Conservation (phyloP, 106 monocot genomes). For the Apostasia shenzhenica region DNA sequence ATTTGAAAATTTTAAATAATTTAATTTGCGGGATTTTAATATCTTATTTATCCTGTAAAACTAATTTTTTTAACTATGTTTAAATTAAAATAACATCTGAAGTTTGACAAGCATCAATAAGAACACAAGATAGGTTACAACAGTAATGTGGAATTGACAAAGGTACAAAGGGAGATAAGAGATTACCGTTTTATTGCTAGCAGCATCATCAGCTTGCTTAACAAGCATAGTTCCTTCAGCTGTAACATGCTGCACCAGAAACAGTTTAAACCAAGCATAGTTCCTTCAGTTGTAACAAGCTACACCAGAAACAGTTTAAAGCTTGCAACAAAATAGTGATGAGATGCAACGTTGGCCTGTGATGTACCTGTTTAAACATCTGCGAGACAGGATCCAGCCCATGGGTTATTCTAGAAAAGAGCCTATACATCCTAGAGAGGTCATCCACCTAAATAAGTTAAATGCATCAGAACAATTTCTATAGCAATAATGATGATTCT, state of each 20-base stretch:
- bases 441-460: conserved; percentile 14
- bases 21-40: no score
- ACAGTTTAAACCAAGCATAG: background rate
- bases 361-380: conserved; percentile 15
- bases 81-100: no score
- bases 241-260: conserved; percentile 51
- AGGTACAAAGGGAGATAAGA: background rate
- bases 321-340: no score
- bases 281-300: background rate
- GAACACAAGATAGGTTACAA: no score
- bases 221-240: conserved; percentile 49
- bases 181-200: conserved; percentile 53
- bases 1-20: no score
- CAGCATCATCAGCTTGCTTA: conserved; percentile 68
- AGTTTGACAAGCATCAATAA: no score
- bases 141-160: no score
- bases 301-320: no score
- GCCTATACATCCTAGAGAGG: conserved; percentile 22
- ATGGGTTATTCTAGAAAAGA: conserved; percentile 9
- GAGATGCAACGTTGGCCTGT: no score
- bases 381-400: conserved; percentile 15
- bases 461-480: background rate
- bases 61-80: no score
- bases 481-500: background rate
- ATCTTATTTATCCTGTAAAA: no score